phyloP scores from a whole-genome alignment of 2,329 filamentous ascomycete species.

The Aspergillus costaricaensis region DNA sequence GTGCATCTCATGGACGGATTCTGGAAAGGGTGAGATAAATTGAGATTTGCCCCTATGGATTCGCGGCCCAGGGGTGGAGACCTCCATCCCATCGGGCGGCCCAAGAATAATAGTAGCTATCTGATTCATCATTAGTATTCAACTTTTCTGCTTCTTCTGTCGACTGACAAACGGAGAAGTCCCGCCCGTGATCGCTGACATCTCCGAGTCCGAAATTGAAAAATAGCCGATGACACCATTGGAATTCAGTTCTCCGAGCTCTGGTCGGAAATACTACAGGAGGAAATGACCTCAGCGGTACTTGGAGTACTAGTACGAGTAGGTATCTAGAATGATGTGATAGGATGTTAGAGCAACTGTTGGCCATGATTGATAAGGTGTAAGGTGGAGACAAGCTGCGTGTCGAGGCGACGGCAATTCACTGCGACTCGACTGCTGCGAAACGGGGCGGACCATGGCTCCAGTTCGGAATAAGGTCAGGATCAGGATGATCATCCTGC shows the following conservation, averaged over 20 bases:
- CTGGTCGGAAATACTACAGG: neutral
- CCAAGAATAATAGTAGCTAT: neutral
- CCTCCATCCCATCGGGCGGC: neutral
- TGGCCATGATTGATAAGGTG: conserved; percentile 7
- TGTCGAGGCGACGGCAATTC: neutral
- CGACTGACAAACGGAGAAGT: too few species aligned
- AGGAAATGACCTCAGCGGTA: neutral
- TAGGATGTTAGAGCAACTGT: neutral
- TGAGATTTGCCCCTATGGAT: neutral
- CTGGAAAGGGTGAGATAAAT: neutral
- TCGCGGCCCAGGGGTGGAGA: neutral
- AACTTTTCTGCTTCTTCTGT: too few species aligned
- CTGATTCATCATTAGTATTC: neutral
- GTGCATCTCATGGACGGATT: neutral
- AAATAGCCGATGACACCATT: neutral
- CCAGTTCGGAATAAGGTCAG: neutral
- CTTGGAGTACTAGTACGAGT: neutral
- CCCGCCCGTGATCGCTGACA: neutral
- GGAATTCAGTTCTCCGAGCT: neutral
- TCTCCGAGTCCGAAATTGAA: neutral
- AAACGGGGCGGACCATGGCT: conserved; percentile 9
- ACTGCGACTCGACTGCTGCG: neutral
- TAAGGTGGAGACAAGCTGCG: neutral
- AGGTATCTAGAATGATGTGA: neutral
- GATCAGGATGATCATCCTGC: conserved; percentile 13